phyloP scores from a whole-genome alignment of 192 early-diverging fungal species.

The Coemansia furcata region DNA sequence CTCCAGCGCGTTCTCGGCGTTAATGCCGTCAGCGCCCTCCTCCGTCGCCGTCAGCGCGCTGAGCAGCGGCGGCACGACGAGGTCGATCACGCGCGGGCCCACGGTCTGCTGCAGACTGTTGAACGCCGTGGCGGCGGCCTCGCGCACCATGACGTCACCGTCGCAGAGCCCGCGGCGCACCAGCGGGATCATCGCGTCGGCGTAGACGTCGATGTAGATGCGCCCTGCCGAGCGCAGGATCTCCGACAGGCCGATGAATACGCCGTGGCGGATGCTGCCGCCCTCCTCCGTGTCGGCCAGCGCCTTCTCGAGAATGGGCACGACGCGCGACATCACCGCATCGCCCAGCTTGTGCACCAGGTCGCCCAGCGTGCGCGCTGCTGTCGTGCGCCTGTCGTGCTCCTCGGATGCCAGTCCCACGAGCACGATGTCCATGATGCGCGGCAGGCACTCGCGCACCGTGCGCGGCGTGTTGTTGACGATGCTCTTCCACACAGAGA shows the following conservation, averaged over 20 bases:
- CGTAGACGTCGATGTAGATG: conserved; percentile 78
- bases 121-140: conserved; percentile 90
- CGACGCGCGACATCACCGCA: conserved; percentile 75
- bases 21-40: conserved; percentile 15
- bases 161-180: conserved; percentile 85
- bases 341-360: conserved; percentile 95
- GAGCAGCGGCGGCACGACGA: conserved; percentile 86
- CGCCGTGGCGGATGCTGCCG: conserved; percentile 79
- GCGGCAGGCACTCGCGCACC: conserved; percentile 88
- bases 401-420: conserved; percentile 70
- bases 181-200: conserved; percentile 77
- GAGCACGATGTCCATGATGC: conserved; percentile 91
- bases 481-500: conserved; percentile 94
- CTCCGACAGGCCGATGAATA: conserved; percentile 89
- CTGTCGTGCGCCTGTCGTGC: conserved; percentile 79
- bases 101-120: conserved; percentile 89
- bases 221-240: conserved; percentile 85
- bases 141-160: conserved; percentile 79
- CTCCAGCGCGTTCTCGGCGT: conserved; percentile 74
- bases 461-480: conserved; percentile 96
- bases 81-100: conserved; percentile 91
- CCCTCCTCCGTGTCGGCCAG: conserved; percentile 56
- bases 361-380: conserved; percentile 90
- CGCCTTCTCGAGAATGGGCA: conserved; percentile 88
- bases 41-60: conserved; percentile 61